These are phyloP conservation scores for Paraglomus occultum DNA, from an alignment of 192 early-diverging fungal genomes.

Conservation along the genomic window DNA sequence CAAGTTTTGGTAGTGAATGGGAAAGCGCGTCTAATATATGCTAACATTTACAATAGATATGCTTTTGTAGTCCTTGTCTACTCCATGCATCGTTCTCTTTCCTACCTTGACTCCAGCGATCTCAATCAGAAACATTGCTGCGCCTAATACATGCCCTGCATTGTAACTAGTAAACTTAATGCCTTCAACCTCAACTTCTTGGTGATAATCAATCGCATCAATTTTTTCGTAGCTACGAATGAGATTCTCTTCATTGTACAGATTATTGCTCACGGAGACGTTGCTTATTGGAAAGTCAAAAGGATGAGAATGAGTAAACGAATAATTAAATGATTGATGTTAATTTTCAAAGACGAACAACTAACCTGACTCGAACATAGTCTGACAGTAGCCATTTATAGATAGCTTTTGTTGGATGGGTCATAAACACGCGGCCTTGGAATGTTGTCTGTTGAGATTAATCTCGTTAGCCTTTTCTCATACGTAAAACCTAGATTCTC, in stretches of 20 bases:
- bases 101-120: constrained; percentile 80
- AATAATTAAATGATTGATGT: constrained; percentile 12
- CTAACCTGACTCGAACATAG: constrained; percentile 85
- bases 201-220: constrained; percentile 95
- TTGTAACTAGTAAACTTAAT: constrained; percentile 95
- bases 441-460: constrained; percentile 75
- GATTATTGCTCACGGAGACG: constrained; percentile 70
- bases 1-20: background rate
- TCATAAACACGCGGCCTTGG: constrained; percentile 97
- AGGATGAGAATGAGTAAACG: constrained; percentile 19
- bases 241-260: constrained; percentile 91
- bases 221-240: constrained; percentile 80
- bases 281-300: constrained; percentile 46
- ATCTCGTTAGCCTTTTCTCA: constrained; percentile 7
- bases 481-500: background rate
- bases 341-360: background rate
- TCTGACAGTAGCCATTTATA: constrained; percentile 96
- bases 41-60: background rate
- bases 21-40: background rate
- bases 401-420: constrained; percentile 97
- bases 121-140: constrained; percentile 95
- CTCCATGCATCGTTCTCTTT: background rate
- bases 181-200: constrained; percentile 93
- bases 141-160: constrained; percentile 97
- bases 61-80: background rate